phyloP scores from a whole-genome alignment of 257 asterid genomes.

The Solanum commersonii region DNA sequence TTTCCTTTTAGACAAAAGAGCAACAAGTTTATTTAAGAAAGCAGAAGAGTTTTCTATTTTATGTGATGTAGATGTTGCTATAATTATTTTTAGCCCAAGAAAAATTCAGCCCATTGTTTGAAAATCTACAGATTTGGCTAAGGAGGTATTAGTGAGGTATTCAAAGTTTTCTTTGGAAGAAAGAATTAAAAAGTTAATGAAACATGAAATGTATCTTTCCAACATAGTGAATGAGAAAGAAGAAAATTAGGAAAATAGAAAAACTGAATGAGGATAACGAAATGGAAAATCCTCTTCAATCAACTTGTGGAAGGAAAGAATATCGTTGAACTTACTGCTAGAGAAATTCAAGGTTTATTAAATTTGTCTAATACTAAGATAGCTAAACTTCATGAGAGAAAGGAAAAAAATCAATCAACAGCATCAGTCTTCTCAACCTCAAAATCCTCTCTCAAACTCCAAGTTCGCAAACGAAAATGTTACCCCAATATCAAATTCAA shows the following conservation, averaged over 20 bases:
- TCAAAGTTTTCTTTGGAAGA: slow-evolving; percentile 8
- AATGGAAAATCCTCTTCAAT: slow-evolving; percentile 14
- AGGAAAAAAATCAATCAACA: neutral
- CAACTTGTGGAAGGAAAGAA: slow-evolving; percentile 17
- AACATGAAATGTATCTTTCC: slow-evolving; percentile 21
- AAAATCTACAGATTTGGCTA: slow-evolving; percentile 16
- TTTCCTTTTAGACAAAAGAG: neutral
- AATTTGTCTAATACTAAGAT: slow-evolving; percentile 11
- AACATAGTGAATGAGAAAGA: slow-evolving; percentile 4
- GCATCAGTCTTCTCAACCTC: neutral
- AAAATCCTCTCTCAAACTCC: neutral
- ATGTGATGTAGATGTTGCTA: slow-evolving; percentile 17
- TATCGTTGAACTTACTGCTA: slow-evolving; percentile 9
- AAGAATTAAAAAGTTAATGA: neutral
- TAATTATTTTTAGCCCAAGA: slow-evolving; percentile 11
- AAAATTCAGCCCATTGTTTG: slow-evolving; percentile 14
- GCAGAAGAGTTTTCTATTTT: slow-evolving; percentile 29
- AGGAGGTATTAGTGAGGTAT: slow-evolving; percentile 14
- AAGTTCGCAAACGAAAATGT: neutral
- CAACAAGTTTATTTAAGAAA: slow-evolving; percentile 19
- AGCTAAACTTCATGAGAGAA: slow-evolving; percentile 13
- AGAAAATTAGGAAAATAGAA: slow-evolving; percentile 3
- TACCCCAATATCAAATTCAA: neutral
- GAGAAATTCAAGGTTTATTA: slow-evolving; percentile 18
- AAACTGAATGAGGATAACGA: slow-evolving; percentile 13